Evolutionary conservation across 2,329 filamentous ascomycete genomes (phyloP).

Genomic region (Fusarium sp.): DNA sequence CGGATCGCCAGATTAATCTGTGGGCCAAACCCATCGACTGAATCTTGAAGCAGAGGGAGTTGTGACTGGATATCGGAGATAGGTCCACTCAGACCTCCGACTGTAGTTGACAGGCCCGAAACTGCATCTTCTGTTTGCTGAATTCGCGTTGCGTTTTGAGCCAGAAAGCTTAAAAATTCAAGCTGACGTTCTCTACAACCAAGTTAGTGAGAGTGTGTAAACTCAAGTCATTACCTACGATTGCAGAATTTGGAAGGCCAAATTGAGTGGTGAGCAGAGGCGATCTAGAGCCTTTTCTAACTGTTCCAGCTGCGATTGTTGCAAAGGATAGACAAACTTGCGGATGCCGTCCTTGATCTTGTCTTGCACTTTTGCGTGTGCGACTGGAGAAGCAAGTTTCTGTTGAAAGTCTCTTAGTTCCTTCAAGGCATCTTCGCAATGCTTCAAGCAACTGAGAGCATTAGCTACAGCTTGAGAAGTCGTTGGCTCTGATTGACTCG

Average conservation of each 20-base stretch:
- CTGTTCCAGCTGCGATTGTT: neutral
- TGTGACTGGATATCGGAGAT: neutral
- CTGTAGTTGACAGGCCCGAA: neutral
- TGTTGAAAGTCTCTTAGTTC: neutral
- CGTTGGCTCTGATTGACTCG: fast-evolving
- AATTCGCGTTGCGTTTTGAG: fast-evolving
- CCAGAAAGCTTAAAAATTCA: neutral
- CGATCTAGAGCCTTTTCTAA: neutral
- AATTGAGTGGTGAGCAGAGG: neutral
- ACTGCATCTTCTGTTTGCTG: neutral
- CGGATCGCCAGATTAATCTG: neutral
- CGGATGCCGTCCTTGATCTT: neutral
- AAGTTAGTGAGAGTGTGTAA: neutral
- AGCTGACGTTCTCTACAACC: neutral
- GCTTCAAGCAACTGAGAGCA: neutral
- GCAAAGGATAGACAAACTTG: neutral
- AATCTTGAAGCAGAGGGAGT: neutral
- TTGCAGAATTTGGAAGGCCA: slow-evolving; percentile 4
- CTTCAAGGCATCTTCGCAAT: neutral
- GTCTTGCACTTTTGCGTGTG: neutral
- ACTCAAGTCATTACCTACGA: neutral
- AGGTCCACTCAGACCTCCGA: neutral
- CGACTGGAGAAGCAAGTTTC: neutral
- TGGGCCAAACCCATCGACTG: neutral
- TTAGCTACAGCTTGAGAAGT: neutral